Percentiles rank a stretch among this genome's conserved stretches.
phyloP scores from a whole-genome alignment of 331 rosid genomes.

The Saraca asoca region DNA sequence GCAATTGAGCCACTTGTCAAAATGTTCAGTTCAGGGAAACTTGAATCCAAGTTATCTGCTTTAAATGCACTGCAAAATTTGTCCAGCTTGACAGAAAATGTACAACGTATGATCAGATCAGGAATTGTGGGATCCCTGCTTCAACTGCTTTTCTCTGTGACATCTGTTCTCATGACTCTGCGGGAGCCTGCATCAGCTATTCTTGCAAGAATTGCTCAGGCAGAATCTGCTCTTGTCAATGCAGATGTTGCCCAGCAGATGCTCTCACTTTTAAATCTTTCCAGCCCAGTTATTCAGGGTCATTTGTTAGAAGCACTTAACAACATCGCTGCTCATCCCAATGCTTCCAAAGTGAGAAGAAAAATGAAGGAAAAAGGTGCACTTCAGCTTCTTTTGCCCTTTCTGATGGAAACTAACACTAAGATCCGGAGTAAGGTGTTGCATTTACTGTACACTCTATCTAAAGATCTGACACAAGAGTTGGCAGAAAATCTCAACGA shows the following conservation, averaged over 20 bases:
- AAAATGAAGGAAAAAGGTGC: constrained; percentile 85
- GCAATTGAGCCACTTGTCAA: constrained; percentile 74
- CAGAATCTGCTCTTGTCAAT: constrained; percentile 67
- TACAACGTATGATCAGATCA: constrained; percentile 60
- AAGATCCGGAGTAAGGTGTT: constrained; percentile 58
- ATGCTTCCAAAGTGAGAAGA: constrained; percentile 61
- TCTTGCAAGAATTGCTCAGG: constrained; percentile 78
- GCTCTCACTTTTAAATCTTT: constrained; percentile 86
- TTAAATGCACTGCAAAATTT: constrained; percentile 84
- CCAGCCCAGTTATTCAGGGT: constrained; percentile 75
- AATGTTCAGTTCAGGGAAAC: constrained; percentile 77
- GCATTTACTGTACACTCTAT: constrained; percentile 65
- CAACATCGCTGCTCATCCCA: constrained; percentile 68
- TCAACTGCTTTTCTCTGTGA: constrained; percentile 92
- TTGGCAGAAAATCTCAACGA: constrained; percentile 72
- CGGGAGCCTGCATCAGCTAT: constrained; percentile 90
- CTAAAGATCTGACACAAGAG: constrained; percentile 73
- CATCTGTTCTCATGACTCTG: constrained; percentile 93
- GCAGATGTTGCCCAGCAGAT: constrained; percentile 76
- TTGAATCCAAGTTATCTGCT: constrained; percentile 87
- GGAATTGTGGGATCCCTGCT: constrained; percentile 70
- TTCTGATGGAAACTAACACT: constrained; percentile 60
- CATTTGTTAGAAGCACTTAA: constrained; percentile 83
- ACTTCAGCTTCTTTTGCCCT: constrained; percentile 75
- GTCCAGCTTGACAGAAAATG: constrained; percentile 63